Evolutionary conservation across 345 rosid genomes (phyloP).

Genomic region (Hypericum androsaemum): DNA sequence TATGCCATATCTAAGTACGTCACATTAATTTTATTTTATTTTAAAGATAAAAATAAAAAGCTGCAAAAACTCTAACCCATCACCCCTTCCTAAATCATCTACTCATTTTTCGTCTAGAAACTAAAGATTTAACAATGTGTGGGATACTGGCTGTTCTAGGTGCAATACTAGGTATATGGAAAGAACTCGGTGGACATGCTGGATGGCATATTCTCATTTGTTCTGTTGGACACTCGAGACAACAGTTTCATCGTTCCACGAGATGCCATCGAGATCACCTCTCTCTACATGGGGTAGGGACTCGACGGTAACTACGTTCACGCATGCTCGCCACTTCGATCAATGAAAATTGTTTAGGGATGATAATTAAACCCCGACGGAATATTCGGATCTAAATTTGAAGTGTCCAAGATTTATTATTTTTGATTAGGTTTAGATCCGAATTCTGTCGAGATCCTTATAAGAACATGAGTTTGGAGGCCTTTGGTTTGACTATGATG

Average conservation of each 20-base stretch:
- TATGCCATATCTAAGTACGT: too few species aligned
- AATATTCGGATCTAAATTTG: not conserved
- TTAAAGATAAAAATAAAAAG: too few species aligned
- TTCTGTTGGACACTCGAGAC: slow-evolving; percentile 71
- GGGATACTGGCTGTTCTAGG: too few species aligned
- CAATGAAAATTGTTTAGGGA: not conserved
- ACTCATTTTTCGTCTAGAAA: too few species aligned
- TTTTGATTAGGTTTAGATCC: slow-evolving; percentile 28
- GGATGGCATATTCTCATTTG: slow-evolving; percentile 93
- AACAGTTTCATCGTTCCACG: slow-evolving; percentile 83
- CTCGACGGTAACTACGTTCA: slow-evolving; percentile 44
- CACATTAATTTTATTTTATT: too few species aligned
- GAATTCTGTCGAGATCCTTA: too few species aligned
- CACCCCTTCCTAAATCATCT: too few species aligned
- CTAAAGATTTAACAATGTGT: too few species aligned
- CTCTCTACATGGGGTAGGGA: slow-evolving; percentile 94
- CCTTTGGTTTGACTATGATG: too few species aligned
- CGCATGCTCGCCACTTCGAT: not conserved
- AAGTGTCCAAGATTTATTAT: not conserved
- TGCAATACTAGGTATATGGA: slow-evolving; percentile 83
- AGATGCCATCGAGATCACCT: slow-evolving; percentile 87
- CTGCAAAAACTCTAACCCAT: too few species aligned
- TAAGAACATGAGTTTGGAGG: too few species aligned
- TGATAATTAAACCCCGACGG: too few species aligned
- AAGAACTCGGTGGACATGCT: slow-evolving; percentile 73